Percentiles rank a stretch among this genome's conserved stretches.
These are phyloP conservation scores for Teunomyces atbi DNA, from an alignment of 805 yeast genomes.

Conservation along the genomic window DNA sequence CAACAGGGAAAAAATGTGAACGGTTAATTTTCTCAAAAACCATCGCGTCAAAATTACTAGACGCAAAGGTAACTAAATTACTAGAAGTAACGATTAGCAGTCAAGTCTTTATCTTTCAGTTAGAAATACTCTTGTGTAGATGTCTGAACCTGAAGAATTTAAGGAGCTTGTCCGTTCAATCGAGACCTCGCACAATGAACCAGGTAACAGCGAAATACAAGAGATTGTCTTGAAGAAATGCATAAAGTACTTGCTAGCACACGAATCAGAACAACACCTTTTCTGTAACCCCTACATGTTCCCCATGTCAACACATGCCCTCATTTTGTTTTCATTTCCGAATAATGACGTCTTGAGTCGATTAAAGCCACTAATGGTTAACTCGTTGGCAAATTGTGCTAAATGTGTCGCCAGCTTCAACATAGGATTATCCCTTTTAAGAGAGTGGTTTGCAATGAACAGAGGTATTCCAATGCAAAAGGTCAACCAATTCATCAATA, in stretches of 20 bases:
- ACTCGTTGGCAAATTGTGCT: slow-evolving; percentile 47
- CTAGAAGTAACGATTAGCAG: not conserved
- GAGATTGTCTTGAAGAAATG: slow-evolving; percentile 25
- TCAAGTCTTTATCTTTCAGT: not conserved
- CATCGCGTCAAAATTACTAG: not conserved
- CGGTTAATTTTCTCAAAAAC: not conserved
- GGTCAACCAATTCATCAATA: slow-evolving; percentile 29
- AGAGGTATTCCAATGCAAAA: slow-evolving; percentile 41
- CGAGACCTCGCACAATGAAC: slow-evolving; percentile 21
- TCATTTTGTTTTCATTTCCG: slow-evolving; percentile 62
- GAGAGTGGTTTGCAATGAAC: slow-evolving; percentile 49
- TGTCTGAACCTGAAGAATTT: slow-evolving; percentile 19
- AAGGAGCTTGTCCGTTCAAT: slow-evolving; percentile 24
- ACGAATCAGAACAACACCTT: slow-evolving; percentile 38
- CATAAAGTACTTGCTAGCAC: slow-evolving; percentile 19
- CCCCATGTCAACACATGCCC: slow-evolving; percentile 51
- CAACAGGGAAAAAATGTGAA: not conserved
- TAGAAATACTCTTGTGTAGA: slow-evolving; percentile 2
- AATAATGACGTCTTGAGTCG: slow-evolving; percentile 45
- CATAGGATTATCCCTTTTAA: slow-evolving; percentile 48
- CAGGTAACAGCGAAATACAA: slow-evolving; percentile 28
- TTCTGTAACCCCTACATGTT: slow-evolving; percentile 54
- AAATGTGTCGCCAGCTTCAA: slow-evolving; percentile 56
- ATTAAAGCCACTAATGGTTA: slow-evolving; percentile 38
- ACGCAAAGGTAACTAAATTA: not conserved